These are phyloP conservation scores for Fusarium sp. DNA, from an alignment of 2,329 filamentous ascomycete genomes.

Conservation along the genomic window DNA sequence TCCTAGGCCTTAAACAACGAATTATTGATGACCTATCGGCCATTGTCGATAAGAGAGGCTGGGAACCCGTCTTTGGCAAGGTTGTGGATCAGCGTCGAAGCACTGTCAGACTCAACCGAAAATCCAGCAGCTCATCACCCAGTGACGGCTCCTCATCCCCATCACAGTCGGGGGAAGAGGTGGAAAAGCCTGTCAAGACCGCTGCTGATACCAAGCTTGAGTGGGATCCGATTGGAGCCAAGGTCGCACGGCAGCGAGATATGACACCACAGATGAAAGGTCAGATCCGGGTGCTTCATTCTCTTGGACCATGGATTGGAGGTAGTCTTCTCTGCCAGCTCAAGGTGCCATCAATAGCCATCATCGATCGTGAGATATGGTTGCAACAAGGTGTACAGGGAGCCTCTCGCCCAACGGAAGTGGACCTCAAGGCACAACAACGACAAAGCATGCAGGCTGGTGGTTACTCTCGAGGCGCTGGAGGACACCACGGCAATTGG, in stretches of 20 bases:
- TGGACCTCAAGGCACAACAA: conserved; percentile 68
- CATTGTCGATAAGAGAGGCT: conserved; percentile 77
- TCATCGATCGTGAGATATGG: conserved; percentile 79
- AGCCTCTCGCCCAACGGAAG: conserved; percentile 69
- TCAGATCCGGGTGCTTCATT: conserved; percentile 73
- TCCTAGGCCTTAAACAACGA: conserved; percentile 83
- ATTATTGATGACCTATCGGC: conserved; percentile 79
- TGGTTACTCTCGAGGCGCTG: conserved; percentile 55
- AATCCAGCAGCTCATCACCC: conserved; percentile 37
- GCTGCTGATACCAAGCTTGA: conserved; percentile 42
- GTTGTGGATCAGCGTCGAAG: conserved; percentile 67
- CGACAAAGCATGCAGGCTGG: conserved; percentile 74
- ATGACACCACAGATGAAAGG: conserved; percentile 64
- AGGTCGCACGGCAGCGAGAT: conserved; percentile 51
- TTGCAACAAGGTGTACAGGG: conserved; percentile 73
- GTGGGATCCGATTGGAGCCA: conserved; percentile 52
- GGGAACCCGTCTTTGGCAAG: conserved; percentile 81
- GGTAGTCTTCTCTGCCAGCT: conserved; percentile 77
- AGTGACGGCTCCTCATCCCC: conserved; percentile 38
- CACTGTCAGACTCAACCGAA: conserved; percentile 57
- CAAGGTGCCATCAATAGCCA: conserved; percentile 75
- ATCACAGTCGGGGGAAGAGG: conserved; percentile 40
- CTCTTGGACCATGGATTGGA: conserved; percentile 80
- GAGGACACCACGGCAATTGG: conserved; percentile 63
- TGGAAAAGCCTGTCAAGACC: conserved; percentile 32